A percentile compares a stretch with the other conserved stretches of the same genome.
These are phyloP conservation scores for Exophiala phaeomuriformis DNA, from an alignment of 2,329 filamentous ascomycete species.

Conservation along the genomic window DNA sequence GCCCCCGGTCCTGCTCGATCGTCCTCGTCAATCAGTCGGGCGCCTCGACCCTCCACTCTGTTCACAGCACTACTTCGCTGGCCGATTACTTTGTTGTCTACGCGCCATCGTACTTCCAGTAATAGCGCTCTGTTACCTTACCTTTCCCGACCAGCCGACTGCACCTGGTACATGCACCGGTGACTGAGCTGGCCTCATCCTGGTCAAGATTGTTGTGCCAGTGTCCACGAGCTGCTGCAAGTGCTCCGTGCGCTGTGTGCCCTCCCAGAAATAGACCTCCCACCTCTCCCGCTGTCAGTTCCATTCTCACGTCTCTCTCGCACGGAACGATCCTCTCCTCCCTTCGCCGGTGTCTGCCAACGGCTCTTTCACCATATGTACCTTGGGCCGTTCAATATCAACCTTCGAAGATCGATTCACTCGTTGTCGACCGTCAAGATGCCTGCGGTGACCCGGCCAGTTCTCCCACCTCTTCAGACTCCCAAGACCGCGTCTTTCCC, in stretches of 20 bases:
- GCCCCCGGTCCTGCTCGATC: constrained; percentile 7
- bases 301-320: constrained; percentile 9
- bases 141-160: constrained; percentile 10
- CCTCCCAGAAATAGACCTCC: constrained; percentile 25
- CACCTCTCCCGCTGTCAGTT: constrained; percentile 12
- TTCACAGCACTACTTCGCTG: constrained; percentile 10
- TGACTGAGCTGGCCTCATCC: constrained; percentile 25
- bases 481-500: constrained; percentile 42
- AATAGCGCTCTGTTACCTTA: constrained; percentile 9
- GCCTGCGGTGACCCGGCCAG: constrained; percentile 31
- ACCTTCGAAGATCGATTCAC: constrained; percentile 21
- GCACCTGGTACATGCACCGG: constrained; percentile 17
- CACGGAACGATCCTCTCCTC: constrained; percentile 21
- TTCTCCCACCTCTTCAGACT: constrained; percentile 38
- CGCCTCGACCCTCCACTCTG: constrained; percentile 18
- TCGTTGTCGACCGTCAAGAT: constrained; percentile 28
- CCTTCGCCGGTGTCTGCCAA: constrained; percentile 19
- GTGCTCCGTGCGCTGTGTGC: constrained; percentile 11
- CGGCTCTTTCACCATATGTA: constrained; percentile 8
- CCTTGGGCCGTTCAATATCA: constrained; percentile 5
- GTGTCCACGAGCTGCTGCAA: constrained; percentile 6
- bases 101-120: constrained; percentile 22
- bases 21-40: constrained; percentile 6
- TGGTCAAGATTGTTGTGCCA: constrained; percentile 19
- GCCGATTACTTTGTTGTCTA: constrained; percentile 16